These are phyloP conservation scores for Russula ochroleuca DNA, from an alignment of 768 basidiomycete genomes.

Conservation along the genomic window DNA sequence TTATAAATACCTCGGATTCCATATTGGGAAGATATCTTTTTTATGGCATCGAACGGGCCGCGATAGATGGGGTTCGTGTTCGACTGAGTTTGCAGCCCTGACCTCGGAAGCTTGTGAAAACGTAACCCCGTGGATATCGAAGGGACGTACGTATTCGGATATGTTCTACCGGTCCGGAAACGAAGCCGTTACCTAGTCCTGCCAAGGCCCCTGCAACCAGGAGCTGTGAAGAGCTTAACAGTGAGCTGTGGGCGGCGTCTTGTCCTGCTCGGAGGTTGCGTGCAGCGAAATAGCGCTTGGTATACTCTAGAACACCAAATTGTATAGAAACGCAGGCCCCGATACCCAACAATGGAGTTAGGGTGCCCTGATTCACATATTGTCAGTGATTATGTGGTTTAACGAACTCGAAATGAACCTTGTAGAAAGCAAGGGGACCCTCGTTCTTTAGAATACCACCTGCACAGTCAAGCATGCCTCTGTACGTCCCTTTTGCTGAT, in stretches of 20 bases:
- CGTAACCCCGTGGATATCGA: constrained; percentile 11
- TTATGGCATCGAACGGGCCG: constrained; percentile 86
- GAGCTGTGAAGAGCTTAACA: constrained; percentile 60
- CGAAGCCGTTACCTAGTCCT: constrained; percentile 85
- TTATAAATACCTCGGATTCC: constrained; percentile 88
- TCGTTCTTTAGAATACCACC: constrained; percentile 87
- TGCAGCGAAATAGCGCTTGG: constrained; percentile 72
- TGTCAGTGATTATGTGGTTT: constrained; percentile 2
- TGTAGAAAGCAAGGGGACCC: constrained; percentile 92
- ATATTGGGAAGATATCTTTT: constrained; percentile 69
- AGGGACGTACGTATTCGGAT: constrained; percentile 83
- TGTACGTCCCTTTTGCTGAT: constrained; percentile 82
- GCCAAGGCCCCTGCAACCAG: constrained; percentile 76
- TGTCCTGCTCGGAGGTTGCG: constrained; percentile 54
- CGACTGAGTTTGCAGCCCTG: constrained; percentile 90
- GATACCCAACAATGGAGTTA: constrained; percentile 87
- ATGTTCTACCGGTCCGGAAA: constrained; percentile 95
- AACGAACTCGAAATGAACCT: constrained; percentile 45
- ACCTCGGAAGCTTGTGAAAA: constrained; percentile 1
- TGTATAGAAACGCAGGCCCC: constrained; percentile 96
- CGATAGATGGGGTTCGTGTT: constrained; percentile 67
- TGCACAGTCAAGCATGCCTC: constrained; percentile 84
- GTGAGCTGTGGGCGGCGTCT: constrained; percentile 63
- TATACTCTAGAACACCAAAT: constrained; percentile 83
- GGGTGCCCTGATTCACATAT: constrained; percentile 59